phyloP scores from a whole-genome alignment of 2,329 filamentous ascomycete genomes.

The Talaromyces sp. region DNA sequence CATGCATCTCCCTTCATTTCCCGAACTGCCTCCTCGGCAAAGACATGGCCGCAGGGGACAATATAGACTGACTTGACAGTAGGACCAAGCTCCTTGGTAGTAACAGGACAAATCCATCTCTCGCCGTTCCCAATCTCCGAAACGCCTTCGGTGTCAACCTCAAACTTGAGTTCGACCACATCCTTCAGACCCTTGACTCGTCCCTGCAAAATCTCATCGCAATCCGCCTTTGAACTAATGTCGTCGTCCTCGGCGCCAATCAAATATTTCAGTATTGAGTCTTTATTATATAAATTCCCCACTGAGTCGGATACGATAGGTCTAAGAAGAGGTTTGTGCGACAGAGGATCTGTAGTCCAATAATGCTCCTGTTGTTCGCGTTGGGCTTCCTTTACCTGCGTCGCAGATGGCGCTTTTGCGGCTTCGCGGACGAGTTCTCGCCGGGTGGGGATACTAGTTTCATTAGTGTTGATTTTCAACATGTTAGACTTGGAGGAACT shows the following conservation, averaged over 20 bases:
- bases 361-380: slow-evolving; percentile 80
- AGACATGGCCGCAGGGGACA: slow-evolving; percentile 92
- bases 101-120: slow-evolving; percentile 79
- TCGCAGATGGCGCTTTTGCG: slow-evolving; percentile 73
- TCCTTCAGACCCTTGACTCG: slow-evolving; percentile 77
- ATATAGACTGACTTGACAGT: slow-evolving; percentile 78
- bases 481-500: neutral
- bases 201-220: slow-evolving; percentile 58
- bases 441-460: slow-evolving; percentile 75
- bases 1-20: slow-evolving; percentile 68
- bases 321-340: slow-evolving; percentile 66
- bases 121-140: slow-evolving; percentile 39
- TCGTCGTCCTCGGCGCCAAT: slow-evolving; percentile 55
- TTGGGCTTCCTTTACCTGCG: slow-evolving; percentile 83
- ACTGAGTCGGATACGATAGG: slow-evolving; percentile 80
- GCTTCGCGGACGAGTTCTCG: slow-evolving; percentile 95
- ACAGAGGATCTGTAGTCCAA: slow-evolving; percentile 87
- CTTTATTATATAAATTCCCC: slow-evolving; percentile 91
- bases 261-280: slow-evolving; percentile 72
- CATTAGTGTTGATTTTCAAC: slow-evolving; percentile 8
- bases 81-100: slow-evolving; percentile 78
- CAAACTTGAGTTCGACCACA: slow-evolving; percentile 80
- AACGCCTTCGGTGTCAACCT: slow-evolving; percentile 39
- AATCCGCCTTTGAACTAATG: slow-evolving; percentile 55
- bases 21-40: slow-evolving; percentile 79